phyloP scores from a whole-genome alignment of 1,284 basidiomycete species.

The Tremellales sp. region DNA sequence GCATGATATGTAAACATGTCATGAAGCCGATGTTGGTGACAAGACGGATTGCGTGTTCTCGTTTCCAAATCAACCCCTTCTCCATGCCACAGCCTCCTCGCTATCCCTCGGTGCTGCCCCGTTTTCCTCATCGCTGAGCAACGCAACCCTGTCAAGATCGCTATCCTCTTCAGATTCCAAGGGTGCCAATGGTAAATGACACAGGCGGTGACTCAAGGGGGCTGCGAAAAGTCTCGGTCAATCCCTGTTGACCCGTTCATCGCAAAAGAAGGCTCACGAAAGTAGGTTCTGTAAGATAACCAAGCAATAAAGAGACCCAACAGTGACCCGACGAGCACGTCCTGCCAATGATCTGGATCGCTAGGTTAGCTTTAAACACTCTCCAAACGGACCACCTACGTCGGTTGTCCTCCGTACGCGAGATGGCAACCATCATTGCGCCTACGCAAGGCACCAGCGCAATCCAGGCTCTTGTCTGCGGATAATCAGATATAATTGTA shows the following conservation, averaged over 20 bases:
- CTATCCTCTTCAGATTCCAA: slow-evolving; percentile 18
- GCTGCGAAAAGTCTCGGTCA: slow-evolving; percentile 53
- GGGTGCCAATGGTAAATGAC: slow-evolving; percentile 73
- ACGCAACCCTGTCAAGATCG: slow-evolving; percentile 18
- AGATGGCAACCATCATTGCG: slow-evolving; percentile 81
- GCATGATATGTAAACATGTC: no score
- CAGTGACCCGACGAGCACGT: slow-evolving; percentile 74
- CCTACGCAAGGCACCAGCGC: slow-evolving; percentile 70
- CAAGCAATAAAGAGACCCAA: slow-evolving; percentile 71
- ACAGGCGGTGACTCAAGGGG: slow-evolving; percentile 45
- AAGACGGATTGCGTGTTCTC: no score
- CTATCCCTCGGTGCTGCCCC: slow-evolving; percentile 26
- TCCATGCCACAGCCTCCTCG: slow-evolving; percentile 39
- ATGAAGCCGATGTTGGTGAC: no score
- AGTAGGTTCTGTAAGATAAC: slow-evolving; percentile 67
- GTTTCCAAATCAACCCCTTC: slow-evolving; percentile 4
- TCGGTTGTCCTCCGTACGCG: slow-evolving; percentile 84
- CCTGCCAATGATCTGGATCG: slow-evolving; percentile 74
- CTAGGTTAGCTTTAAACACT: background rate
- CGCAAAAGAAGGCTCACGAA: slow-evolving; percentile 24
- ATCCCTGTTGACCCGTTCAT: background rate
- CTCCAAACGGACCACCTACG: slow-evolving; percentile 53
- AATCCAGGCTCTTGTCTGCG: slow-evolving; percentile 78
- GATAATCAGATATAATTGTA: background rate
- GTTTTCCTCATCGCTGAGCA: slow-evolving; percentile 25